Conservation (phyloP, 1,139 yeast genomes). For the Magnusiomyces fungicola region DNA sequence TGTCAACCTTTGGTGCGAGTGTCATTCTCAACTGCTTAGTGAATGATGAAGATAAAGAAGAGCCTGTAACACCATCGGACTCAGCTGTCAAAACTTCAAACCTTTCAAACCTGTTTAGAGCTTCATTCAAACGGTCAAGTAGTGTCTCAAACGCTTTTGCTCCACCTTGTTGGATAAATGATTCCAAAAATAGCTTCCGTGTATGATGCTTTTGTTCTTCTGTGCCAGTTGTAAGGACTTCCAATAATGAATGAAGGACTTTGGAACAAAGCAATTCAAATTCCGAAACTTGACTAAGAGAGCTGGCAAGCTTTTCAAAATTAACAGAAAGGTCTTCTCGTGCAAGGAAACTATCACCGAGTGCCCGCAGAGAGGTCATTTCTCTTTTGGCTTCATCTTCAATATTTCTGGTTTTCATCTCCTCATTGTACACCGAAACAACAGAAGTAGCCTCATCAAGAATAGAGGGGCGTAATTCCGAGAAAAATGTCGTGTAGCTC, state of each 20-base stretch:
- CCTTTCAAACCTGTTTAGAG: constrained; percentile 66
- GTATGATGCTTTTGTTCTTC: constrained; percentile 21
- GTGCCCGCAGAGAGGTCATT: constrained; percentile 4
- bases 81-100: constrained; percentile 66
- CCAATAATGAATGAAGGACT: constrained; percentile 43
- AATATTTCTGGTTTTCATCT: constrained; percentile 2
- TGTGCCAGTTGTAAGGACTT: constrained; percentile 35
- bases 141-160: constrained; percentile 36
- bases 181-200: constrained; percentile 40
- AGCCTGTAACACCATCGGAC: constrained; percentile 22
- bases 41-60: constrained; percentile 41
- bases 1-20: constrained; percentile 27
- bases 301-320: constrained; percentile 26
- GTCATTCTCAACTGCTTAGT: constrained; percentile 65
- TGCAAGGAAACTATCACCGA: constrained; percentile 13
- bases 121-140: constrained; percentile 59
- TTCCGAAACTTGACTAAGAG: constrained; percentile 47
- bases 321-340: constrained; percentile 23
- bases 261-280: constrained; percentile 73
- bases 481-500: too few relatives aligned
- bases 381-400: constrained; percentile 10
- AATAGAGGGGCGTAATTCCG: constrained; percentile 14
- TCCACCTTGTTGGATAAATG: constrained; percentile 36
- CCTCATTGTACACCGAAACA: constrained; percentile 4
- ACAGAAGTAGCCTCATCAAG: constrained; percentile 15